Base-by-base conservation (phyloP, 2,329 filamentous ascomycete genomes). In the Aureobasidium sp. region DNA sequence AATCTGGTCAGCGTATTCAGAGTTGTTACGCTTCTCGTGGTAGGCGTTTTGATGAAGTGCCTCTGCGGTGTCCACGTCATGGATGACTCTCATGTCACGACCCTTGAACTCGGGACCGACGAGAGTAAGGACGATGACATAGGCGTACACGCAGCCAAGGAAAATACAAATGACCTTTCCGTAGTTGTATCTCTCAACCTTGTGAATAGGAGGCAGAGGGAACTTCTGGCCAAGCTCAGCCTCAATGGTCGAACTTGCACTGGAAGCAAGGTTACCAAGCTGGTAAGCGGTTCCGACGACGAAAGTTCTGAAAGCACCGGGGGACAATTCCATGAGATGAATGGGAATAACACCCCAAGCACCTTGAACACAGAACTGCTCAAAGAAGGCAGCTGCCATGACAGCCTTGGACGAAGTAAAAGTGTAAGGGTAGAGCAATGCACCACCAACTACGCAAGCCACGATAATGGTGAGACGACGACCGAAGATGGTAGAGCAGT, bases 101-200 rank as follows among this genome's bases (percentile, higher is more conserved):
- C 71, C 70, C 65, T 77, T 72, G 72, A 77, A 71, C 70, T 82
- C 80, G 0, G 80, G 80, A 5, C 88, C 88, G 3, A 89, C 47
- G 10, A 89, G 72, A 0, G 86, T 87, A 61, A 90, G 71, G 2
- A 86, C 9, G 64, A 87, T 84, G 5, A 81, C 76, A 70, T 86
- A 87, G 1, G 76, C 82, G 68, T 79, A 96, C 1, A 95, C 90
- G 67, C 87, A 91, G 0, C 82, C 92, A 88, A 96, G 92, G 75
- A 96, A 96, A 70, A 72, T 71, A 51, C 69, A 74, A 12, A 76
- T 76, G 20, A 77, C 75, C 41, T 71, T 78, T 12, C 71, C 74
- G 62, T 80, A 80, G 61, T 73, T 63, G 60, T 77, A 79, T 7
- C 74, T 69, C 34, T 67, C 63, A 3, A 67, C 69, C 20, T 71